A percentile compares a stretch with the other conserved stretches of the same genome.
phyloP scores from a whole-genome alignment of 73 alveolate species.

The Urostyla sp. region DNA sequence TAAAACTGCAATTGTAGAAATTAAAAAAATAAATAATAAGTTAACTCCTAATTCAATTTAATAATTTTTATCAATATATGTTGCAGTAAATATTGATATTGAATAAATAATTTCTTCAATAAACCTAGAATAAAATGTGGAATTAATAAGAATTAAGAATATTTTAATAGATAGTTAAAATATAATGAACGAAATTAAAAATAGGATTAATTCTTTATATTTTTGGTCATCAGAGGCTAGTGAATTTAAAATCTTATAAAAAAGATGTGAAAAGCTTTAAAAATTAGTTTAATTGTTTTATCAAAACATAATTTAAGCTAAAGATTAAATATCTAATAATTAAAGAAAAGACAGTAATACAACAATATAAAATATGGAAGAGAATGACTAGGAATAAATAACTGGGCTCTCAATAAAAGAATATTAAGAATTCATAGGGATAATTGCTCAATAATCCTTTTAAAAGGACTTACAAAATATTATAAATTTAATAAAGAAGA shows the following conservation, averaged over 20 bases:
- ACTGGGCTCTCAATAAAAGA: conserved; percentile 26
- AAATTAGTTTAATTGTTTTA: conserved; percentile 10
- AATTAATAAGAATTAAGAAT: too few relatives aligned
- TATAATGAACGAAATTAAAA: too few relatives aligned
- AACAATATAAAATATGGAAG: neutral
- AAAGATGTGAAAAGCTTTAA: neutral
- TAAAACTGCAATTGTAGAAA: too few relatives aligned
- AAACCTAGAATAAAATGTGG: too few relatives aligned
- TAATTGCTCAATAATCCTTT: neutral
- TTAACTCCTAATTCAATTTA: neutral
- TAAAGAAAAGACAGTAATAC: conserved; percentile 42
- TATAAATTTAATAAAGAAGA: neutral
- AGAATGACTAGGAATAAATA: neutral
- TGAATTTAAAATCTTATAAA: too few relatives aligned
- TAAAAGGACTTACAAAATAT: neutral
- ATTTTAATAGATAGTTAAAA: too few relatives aligned
- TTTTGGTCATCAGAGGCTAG: too few relatives aligned
- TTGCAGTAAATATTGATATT: too few relatives aligned
- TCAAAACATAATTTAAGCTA: neutral
- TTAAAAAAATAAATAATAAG: too few relatives aligned
- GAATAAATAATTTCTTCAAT: too few relatives aligned
- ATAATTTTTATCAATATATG: neutral
- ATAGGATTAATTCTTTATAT: too few relatives aligned
- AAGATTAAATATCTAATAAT: conserved; percentile 1
- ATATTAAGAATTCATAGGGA: neutral